phyloP scores from a whole-genome alignment of 345 rosid genomes.

The Euphorbia peplus region DNA sequence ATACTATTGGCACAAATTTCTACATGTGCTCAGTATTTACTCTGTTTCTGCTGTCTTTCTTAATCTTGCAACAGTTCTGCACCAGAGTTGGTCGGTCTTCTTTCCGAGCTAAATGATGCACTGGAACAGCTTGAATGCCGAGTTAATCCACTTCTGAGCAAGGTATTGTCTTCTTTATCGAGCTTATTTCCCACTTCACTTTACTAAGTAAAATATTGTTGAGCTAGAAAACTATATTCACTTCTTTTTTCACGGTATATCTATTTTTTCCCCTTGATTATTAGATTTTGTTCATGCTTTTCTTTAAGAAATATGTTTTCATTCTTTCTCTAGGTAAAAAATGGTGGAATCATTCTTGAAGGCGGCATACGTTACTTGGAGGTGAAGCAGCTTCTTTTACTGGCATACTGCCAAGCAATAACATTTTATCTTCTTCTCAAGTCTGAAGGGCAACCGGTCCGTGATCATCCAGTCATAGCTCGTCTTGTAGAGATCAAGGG shows the following conservation, averaged over 20 bases:
- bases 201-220: background rate
- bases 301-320: constrained; percentile 5
- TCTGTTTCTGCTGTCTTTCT: background rate
- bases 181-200: background rate
- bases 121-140: constrained; percentile 63
- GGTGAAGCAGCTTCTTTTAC: constrained; percentile 72
- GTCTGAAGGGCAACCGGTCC: constrained; percentile 83
- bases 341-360: constrained; percentile 30
- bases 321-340: constrained; percentile 49
- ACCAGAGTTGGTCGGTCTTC: constrained; percentile 84
- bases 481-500: constrained; percentile 80
- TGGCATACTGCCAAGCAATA: constrained; percentile 82
- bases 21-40: background rate
- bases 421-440: constrained; percentile 89
- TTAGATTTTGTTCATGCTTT: constrained; percentile 9
- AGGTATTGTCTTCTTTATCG: constrained; percentile 39
- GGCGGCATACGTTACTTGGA: constrained; percentile 68
- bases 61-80: constrained; percentile 59
- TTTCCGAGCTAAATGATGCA: constrained; percentile 73
- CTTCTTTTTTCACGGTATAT: background rate
- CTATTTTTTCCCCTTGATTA: background rate
- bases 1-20: background rate
- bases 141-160: constrained; percentile 63
- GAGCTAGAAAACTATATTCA: background rate
- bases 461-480: constrained; percentile 87